phyloP scores from a whole-genome alignment of 768 basidiomycete genomes.

The Agrocybe praecox region DNA sequence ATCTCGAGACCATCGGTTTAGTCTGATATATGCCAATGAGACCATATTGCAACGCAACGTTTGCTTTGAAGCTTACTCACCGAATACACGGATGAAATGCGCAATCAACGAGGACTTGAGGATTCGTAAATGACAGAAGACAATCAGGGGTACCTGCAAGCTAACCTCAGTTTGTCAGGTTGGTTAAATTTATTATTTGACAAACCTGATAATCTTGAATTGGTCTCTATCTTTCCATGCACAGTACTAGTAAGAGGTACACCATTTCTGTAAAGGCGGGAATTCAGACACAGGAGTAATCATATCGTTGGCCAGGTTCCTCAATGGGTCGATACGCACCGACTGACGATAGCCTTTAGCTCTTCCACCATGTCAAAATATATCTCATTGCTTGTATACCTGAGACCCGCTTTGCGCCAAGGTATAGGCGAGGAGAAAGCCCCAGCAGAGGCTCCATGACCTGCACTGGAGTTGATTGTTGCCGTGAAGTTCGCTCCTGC shows the following conservation, averaged over 20 bases:
- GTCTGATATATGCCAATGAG: constrained; percentile 38
- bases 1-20: constrained; percentile 79
- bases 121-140: constrained; percentile 73
- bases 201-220: constrained; percentile 75
- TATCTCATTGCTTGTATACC: constrained; percentile 88
- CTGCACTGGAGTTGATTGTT: constrained; percentile 47
- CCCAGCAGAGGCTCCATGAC: constrained; percentile 40
- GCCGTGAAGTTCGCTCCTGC: constrained; percentile 53
- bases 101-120: constrained; percentile 72
- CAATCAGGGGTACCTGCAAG: constrained; percentile 85
- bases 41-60: constrained; percentile 3
- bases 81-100: constrained; percentile 94
- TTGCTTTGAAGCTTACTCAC: constrained; percentile 40
- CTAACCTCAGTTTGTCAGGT: constrained; percentile 8
- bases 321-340: constrained; percentile 54
- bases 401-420: constrained; percentile 85
- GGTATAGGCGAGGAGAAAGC: constrained; percentile 90
- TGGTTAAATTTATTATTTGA: background rate
- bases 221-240: constrained; percentile 78
- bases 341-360: constrained; percentile 76
- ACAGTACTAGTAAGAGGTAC: constrained; percentile 66
- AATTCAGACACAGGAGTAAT: constrained; percentile 3
- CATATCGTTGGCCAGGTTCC: background rate
- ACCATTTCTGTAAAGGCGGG: constrained; percentile 57
- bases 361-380: constrained; percentile 91